Conservation (phyloP, 768 basidiomycete species). For the Lentinula sp. region DNA sequence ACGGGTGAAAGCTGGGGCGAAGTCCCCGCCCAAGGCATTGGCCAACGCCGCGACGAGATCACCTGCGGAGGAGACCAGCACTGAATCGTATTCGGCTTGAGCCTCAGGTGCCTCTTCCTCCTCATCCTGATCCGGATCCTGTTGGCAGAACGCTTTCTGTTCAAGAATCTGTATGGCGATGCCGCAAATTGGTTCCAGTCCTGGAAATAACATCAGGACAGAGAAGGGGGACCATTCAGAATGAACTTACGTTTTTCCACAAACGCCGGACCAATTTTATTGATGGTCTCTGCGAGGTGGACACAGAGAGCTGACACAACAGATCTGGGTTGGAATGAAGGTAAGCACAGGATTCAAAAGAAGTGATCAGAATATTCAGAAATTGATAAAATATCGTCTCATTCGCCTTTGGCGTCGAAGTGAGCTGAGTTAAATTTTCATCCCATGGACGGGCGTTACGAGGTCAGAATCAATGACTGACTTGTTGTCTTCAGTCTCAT, state of each 20-base stretch:
- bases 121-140: slow-evolving; percentile 91
- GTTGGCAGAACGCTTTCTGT: slow-evolving; percentile 93
- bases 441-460: slow-evolving; percentile 23
- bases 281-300: slow-evolving; percentile 87
- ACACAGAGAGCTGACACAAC: slow-evolving; percentile 87
- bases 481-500: slow-evolving; percentile 96
- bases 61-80: slow-evolving; percentile 88
- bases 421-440: slow-evolving; percentile 73
- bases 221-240: not conserved
- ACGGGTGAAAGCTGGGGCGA: slow-evolving; percentile 71
- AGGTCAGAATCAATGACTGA: slow-evolving; percentile 37
- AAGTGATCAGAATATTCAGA: slow-evolving; percentile 3
- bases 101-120: slow-evolving; percentile 81
- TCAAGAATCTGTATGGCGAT: slow-evolving; percentile 85
- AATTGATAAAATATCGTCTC: slow-evolving; percentile 38
- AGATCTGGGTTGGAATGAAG: slow-evolving; percentile 40
- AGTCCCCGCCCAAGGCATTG: slow-evolving; percentile 78
- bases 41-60: slow-evolving; percentile 92
- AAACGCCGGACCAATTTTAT: slow-evolving; percentile 85
- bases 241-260: slow-evolving; percentile 63
- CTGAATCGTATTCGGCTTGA: slow-evolving; percentile 94
- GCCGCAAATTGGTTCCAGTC: slow-evolving; percentile 70
- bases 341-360: slow-evolving; percentile 12
- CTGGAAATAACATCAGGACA: slow-evolving; percentile 26
- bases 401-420: slow-evolving; percentile 60